Conservation (phyloP, 495 filamentous ascomycete genomes). For the Staphylotrichum longicolle region DNA sequence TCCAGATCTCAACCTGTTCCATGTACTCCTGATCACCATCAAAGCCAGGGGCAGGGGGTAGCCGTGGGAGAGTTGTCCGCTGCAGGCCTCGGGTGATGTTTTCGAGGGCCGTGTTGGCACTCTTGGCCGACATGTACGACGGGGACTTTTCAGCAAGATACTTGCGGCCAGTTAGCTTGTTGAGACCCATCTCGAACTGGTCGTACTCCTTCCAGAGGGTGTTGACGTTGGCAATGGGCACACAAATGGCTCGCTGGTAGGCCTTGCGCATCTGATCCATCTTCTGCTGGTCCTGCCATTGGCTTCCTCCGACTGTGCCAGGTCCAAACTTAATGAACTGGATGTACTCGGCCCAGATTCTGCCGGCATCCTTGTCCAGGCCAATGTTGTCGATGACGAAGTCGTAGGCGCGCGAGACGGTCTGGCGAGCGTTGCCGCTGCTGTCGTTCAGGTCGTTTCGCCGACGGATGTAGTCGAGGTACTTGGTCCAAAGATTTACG, state of each 20-base stretch:
- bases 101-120: constrained; percentile 75
- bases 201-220: constrained; percentile 96
- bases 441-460: constrained; percentile 82
- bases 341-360: constrained; percentile 90
- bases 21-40: constrained; percentile 83
- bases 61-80: constrained; percentile 70
- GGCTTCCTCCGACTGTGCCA: constrained; percentile 75
- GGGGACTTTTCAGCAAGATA: constrained; percentile 88
- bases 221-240: constrained; percentile 78
- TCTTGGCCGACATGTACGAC: constrained; percentile 89
- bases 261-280: constrained; percentile 89
- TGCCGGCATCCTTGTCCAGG: constrained; percentile 85
- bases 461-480: constrained; percentile 91
- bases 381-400: constrained; percentile 87
- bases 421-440: constrained; percentile 68
- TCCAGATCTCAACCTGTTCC: constrained; percentile 87
- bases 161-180: constrained; percentile 88
- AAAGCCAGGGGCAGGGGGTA: constrained; percentile 82
- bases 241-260: constrained; percentile 82
- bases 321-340: constrained; percentile 84
- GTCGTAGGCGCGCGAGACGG: constrained; percentile 81
- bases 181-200: constrained; percentile 86
- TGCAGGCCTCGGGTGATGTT: constrained; percentile 77
- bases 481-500: constrained; percentile 86
- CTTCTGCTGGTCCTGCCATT: constrained; percentile 97